A percentile compares a stretch with the other conserved stretches of the same genome.
phyloP scores from a whole-genome alignment of 2,329 filamentous ascomycete genomes.

The Pseudogymnoascus sp. region DNA sequence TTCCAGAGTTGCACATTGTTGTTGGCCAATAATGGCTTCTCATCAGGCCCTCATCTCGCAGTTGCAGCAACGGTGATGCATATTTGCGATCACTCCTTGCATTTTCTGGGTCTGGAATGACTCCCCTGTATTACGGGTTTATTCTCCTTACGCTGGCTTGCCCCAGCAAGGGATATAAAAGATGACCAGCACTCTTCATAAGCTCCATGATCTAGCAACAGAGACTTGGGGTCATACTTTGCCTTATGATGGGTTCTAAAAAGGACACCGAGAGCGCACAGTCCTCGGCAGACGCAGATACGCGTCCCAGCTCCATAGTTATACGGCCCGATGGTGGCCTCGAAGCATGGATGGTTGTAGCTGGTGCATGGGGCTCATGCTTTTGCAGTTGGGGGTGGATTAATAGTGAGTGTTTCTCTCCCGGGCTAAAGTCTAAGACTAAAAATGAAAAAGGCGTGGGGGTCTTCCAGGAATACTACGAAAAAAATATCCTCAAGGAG shows the following conservation, averaged over 20 bases:
- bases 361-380: slow-evolving; percentile 34
- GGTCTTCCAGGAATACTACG: slow-evolving; percentile 50
- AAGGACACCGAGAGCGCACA: neutral
- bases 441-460: slow-evolving; percentile 33
- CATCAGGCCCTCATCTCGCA: neutral
- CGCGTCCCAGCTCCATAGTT: neutral
- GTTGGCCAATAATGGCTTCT: neutral
- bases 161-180: neutral
- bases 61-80: neutral
- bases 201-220: too few relatives aligned
- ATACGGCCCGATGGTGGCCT: slow-evolving; percentile 42
- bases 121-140: neutral
- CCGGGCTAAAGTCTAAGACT: neutral
- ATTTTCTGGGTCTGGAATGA: neutral
- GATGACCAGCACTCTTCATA: neutral
- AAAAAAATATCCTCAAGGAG: slow-evolving; percentile 36
- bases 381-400: slow-evolving; percentile 41
- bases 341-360: slow-evolving; percentile 47
- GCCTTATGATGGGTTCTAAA: neutral
- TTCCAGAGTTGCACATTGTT: too few relatives aligned
- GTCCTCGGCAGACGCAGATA: neutral
- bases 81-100: neutral
- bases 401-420: neutral
- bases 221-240: neutral
- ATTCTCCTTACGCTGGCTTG: neutral